A percentile compares a stretch with the other conserved stretches of the same genome.
Evolutionary conservation across 768 basidiomycete species (phyloP).

Genomic region (Tylopilus sp.): DNA sequence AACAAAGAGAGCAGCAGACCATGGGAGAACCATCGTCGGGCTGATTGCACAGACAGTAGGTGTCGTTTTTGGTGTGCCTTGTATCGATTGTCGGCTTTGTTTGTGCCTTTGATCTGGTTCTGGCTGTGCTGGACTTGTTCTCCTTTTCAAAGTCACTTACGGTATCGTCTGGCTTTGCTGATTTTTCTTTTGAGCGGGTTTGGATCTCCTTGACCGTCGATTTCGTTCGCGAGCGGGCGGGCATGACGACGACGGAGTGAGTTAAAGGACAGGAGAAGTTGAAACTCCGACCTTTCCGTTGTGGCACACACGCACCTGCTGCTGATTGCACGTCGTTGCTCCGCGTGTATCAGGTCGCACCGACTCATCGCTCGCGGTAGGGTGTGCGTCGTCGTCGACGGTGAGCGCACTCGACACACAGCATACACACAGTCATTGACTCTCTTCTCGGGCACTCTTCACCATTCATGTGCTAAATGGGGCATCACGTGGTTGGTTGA

Average conservation of each 20-base stretch:
- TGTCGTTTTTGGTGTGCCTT: conserved; percentile 19
- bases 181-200: conserved; percentile 19
- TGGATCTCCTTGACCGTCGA: conserved; percentile 21
- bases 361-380: not conserved
- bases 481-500: conserved; percentile 6
- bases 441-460: not conserved
- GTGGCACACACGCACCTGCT: conserved; percentile 19
- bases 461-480: conserved; percentile 10
- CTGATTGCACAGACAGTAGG: conserved; percentile 58
- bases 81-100: conserved; percentile 17
- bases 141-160: conserved; percentile 31
- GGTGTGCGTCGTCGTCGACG: conserved; percentile 4
- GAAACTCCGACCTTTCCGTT: conserved; percentile 29
- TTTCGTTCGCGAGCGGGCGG: conserved; percentile 45
- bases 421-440: conserved; percentile 1
- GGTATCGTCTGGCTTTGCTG: conserved; percentile 13
- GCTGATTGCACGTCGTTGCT: not conserved
- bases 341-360: not conserved
- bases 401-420: not conserved
- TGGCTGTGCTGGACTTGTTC: conserved; percentile 21
- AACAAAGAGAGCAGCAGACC: conserved; percentile 71
- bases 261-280: conserved; percentile 29
- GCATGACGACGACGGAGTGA: conserved; percentile 34
- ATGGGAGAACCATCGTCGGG: conserved; percentile 79
- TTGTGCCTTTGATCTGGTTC: conserved; percentile 23